Conservation (phyloP, 1,284 basidiomycete genomes). For the Ustilago esculenta region DNA sequence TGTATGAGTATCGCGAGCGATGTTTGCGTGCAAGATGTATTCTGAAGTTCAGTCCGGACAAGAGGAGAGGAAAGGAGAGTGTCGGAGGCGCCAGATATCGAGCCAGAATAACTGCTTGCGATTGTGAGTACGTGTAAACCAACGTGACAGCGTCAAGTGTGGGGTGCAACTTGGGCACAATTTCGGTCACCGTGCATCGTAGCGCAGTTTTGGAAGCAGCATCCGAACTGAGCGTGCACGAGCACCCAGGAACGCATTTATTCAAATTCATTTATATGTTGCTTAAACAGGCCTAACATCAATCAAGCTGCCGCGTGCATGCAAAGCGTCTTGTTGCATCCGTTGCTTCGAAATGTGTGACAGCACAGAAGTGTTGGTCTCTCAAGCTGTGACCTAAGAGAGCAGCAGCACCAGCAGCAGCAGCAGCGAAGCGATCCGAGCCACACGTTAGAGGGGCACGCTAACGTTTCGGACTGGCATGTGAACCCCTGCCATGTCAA, state of each 20-base stretch:
- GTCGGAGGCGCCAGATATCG: too few species aligned
- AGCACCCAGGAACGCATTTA: too few species aligned
- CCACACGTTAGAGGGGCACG: slow-evolving; percentile 1
- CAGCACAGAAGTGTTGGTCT: slow-evolving; percentile 13
- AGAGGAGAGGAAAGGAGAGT: background rate
- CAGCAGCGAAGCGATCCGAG: slow-evolving; percentile 24
- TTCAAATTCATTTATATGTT: too few species aligned
- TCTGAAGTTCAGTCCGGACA: background rate
- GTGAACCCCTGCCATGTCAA: too few species aligned
- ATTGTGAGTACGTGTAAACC: too few species aligned
- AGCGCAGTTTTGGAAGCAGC: background rate
- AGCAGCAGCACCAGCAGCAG: too few species aligned
- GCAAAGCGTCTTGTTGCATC: too few species aligned
- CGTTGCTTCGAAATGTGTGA: slow-evolving; percentile 3
- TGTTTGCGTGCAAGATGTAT: background rate
- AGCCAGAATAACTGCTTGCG: too few species aligned
- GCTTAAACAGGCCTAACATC: too few species aligned
- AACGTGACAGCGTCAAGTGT: too few species aligned
- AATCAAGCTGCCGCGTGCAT: background rate
- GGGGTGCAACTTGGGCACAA: slow-evolving; percentile 7
- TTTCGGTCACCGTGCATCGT: slow-evolving; percentile 13
- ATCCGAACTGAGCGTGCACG: slow-evolving; percentile 2
- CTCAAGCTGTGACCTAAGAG: background rate
- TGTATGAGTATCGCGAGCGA: background rate
- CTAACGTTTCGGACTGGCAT: too few species aligned